phyloP scores from a whole-genome alignment of 2,329 filamentous ascomycete species.

The Fusarium torreyae region DNA sequence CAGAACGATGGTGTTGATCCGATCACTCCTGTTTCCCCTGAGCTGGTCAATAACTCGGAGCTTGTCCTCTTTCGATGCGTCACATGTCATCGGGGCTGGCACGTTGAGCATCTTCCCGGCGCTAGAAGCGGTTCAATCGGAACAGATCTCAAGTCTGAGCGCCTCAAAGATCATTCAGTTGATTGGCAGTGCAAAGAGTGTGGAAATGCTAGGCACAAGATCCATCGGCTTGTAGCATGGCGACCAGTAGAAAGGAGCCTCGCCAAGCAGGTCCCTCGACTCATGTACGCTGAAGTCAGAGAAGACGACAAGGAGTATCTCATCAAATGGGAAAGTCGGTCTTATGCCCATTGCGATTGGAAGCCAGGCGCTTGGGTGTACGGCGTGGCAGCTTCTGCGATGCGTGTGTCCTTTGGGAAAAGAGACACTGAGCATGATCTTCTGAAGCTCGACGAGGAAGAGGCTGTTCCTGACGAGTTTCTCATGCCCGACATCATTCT shows the following conservation, averaged over 20 bases:
- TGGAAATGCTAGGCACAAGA: constrained; percentile 72
- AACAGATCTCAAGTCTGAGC: constrained; percentile 60
- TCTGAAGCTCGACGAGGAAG: constrained; percentile 76
- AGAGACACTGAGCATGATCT: constrained; percentile 72
- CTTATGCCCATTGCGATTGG: constrained; percentile 89
- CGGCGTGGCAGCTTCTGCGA: constrained; percentile 74
- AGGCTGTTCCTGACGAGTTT: constrained; percentile 90
- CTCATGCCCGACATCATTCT: constrained; percentile 92
- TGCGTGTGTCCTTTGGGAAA: constrained; percentile 83
- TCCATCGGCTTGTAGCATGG: constrained; percentile 90
- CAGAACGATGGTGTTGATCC: constrained; percentile 87
- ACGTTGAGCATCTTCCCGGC: constrained; percentile 84
- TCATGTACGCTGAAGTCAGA: constrained; percentile 61
- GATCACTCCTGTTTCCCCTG: constrained; percentile 72
- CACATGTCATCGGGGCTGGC: constrained; percentile 83
- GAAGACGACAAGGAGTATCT: constrained; percentile 90
- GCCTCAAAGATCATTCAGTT: constrained; percentile 79
- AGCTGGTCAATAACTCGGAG: constrained; percentile 80
- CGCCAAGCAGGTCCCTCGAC: constrained; percentile 15
- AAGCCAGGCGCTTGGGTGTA: constrained; percentile 91
- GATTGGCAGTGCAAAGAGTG: constrained; percentile 90
- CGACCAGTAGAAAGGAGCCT: constrained; percentile 68
- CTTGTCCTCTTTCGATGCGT: constrained; percentile 88
- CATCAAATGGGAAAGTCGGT: constrained; percentile 86
- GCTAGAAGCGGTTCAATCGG: constrained; percentile 53